phyloP scores from a whole-genome alignment of 1,284 basidiomycete genomes.

The Trametes polyzona region DNA sequence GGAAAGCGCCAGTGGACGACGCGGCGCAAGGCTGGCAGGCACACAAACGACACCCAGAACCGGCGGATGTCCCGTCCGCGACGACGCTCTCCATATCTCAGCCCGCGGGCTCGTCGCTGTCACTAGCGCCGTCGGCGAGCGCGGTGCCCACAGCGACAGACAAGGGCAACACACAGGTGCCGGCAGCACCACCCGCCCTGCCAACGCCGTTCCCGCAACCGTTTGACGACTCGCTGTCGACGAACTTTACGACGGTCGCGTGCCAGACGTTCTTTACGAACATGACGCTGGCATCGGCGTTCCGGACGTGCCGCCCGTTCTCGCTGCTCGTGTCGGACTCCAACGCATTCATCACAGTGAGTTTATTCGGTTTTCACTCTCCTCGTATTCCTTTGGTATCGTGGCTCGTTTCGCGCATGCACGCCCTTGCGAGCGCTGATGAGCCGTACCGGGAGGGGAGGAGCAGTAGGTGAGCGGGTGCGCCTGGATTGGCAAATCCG shows the following conservation, averaged over 20 bases:
- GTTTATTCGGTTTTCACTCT: constrained; percentile 27
- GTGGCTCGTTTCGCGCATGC: constrained; percentile 2
- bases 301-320: constrained; percentile 75
- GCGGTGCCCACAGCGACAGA: constrained; percentile 12
- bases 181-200: constrained; percentile 44
- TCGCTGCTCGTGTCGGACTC: constrained; percentile 70
- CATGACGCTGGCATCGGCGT: constrained; percentile 65
- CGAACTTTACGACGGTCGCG: constrained; percentile 62
- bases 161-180: constrained; percentile 30
- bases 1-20: constrained; percentile 15
- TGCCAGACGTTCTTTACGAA: constrained; percentile 75
- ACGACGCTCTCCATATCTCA: constrained; percentile 15
- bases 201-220: constrained; percentile 80
- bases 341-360: constrained; percentile 57
- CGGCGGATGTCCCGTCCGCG: constrained; percentile 19
- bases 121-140: constrained; percentile 13
- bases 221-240: constrained; percentile 64
- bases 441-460: background rate
- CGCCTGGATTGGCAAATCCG: too few relatives aligned
- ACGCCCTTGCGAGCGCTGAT: background rate
- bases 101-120: constrained; percentile 15
- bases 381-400: constrained; percentile 7
- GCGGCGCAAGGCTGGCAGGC: constrained; percentile 39
- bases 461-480: too few relatives aligned
- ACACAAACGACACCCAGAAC: constrained; percentile 45